Evolutionary conservation across 371 early-diverging fungal genomes (phyloP).

Genomic region (Dichotomocladium elegans): DNA sequence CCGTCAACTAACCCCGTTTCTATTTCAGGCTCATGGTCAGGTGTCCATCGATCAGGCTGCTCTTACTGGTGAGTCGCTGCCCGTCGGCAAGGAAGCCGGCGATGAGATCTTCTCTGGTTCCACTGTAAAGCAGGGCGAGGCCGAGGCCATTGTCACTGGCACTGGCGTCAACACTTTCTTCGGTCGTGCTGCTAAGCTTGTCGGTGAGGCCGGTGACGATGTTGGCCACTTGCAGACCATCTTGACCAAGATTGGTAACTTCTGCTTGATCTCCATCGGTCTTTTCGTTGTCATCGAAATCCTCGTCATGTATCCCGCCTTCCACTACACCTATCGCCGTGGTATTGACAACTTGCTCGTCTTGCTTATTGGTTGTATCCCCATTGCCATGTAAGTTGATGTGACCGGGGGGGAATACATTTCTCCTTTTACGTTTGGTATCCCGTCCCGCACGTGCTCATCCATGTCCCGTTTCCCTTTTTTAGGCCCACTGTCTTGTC

Average conservation of each 20-base stretch:
- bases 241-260: slow-evolving; percentile 90
- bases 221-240: slow-evolving; percentile 87
- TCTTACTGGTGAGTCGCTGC: slow-evolving; percentile 81
- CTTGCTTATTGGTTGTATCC: slow-evolving; percentile 78
- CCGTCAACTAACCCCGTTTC: no score
- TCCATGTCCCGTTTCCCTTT: neutral
- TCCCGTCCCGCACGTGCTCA: neutral
- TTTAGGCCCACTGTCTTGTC: slow-evolving; percentile 73
- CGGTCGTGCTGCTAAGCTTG: slow-evolving; percentile 84
- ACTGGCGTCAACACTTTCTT: slow-evolving; percentile 89
- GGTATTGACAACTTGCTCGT: slow-evolving; percentile 71
- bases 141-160: slow-evolving; percentile 80
- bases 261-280: slow-evolving; percentile 68
- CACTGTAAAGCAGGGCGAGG: slow-evolving; percentile 93
- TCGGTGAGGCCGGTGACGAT: slow-evolving; percentile 76
- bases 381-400: slow-evolving; percentile 68
- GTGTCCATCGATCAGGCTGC: slow-evolving; percentile 75
- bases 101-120: slow-evolving; percentile 75
- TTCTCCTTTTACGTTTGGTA: no score
- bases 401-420: no score
- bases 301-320: slow-evolving; percentile 77
- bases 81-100: slow-evolving; percentile 67
- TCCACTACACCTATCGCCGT: slow-evolving; percentile 66
- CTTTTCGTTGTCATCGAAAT: slow-evolving; percentile 76
- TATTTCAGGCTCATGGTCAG: slow-evolving; percentile 44